A percentile compares a stretch with the other conserved stretches of the same genome.
phyloP scores from a whole-genome alignment of 495 filamentous ascomycete species.

The Neurospora tetraspora region DNA sequence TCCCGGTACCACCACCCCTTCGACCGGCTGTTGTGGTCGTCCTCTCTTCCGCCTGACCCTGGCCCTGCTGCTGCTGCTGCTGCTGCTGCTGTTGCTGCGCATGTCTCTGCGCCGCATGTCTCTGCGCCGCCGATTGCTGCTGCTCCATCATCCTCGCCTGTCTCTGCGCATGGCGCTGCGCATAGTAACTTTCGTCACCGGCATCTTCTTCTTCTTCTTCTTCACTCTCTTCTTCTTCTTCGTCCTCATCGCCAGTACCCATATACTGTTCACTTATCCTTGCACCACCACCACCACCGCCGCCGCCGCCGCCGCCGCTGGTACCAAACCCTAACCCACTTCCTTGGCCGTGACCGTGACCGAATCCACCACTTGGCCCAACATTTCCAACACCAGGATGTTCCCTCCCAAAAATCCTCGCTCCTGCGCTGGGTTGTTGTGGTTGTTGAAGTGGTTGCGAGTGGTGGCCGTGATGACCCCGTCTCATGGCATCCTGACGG shows the following conservation, averaged over 20 bases:
- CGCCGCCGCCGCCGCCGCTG: not conserved
- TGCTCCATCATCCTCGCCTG: not conserved
- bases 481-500: constrained; percentile 5
- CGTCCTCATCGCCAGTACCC: not conserved
- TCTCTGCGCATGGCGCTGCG: constrained; percentile 8
- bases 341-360: not conserved
- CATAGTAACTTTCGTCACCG: constrained; percentile 11
- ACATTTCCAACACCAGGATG: not conserved
- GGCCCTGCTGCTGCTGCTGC: not conserved
- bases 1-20: not conserved
- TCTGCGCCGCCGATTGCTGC: not conserved
- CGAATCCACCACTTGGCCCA: not conserved
- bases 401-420: not conserved
- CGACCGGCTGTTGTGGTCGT: not conserved
- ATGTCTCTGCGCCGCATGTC: not conserved
- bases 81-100: not conserved
- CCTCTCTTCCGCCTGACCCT: not conserved
- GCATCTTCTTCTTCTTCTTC: constrained; percentile 13
- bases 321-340: not conserved
- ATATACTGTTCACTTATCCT: not conserved
- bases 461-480: constrained; percentile 1
- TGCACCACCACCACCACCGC: not conserved
- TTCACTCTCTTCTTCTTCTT: constrained; percentile 1
- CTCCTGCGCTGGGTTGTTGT: not conserved
- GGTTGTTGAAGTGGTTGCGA: constrained; percentile 3